Evolutionary conservation across 1,284 basidiomycete genomes (phyloP).

Genomic region (Microbotryomycetes sp.): DNA sequence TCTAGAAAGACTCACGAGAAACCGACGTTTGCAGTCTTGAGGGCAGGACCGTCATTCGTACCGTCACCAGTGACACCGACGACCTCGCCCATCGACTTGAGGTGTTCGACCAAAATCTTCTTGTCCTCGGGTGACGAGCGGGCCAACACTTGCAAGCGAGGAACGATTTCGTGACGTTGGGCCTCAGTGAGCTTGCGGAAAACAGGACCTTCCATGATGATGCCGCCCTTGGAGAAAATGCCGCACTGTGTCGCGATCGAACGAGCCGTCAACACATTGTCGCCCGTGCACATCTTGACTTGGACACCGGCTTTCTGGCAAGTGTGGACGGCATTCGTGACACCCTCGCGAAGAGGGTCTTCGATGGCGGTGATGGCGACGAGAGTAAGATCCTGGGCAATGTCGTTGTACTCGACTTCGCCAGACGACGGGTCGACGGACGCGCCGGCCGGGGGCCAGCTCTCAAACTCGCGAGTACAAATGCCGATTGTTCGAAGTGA

Average conservation of each 20-base stretch:
- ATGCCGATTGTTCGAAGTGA: slow-evolving; percentile 85
- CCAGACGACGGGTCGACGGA: slow-evolving; percentile 45
- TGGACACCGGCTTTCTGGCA: slow-evolving; percentile 85
- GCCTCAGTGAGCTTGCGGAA: slow-evolving; percentile 49
- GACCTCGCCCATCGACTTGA: slow-evolving; percentile 79
- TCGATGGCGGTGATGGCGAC: slow-evolving; percentile 89
- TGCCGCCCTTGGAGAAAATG: slow-evolving; percentile 82
- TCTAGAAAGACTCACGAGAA: slow-evolving; percentile 51
- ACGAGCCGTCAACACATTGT: slow-evolving; percentile 76
- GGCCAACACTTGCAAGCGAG: slow-evolving; percentile 58
- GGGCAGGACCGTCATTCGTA: slow-evolving; percentile 93
- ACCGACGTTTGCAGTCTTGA: slow-evolving; percentile 88
- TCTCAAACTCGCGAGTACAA: slow-evolving; percentile 79
- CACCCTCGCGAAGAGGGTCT: slow-evolving; percentile 86
- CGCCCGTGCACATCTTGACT: slow-evolving; percentile 96
- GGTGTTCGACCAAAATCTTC: slow-evolving; percentile 79
- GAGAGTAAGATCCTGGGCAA: slow-evolving; percentile 69
- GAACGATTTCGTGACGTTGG: slow-evolving; percentile 49
- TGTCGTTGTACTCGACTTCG: slow-evolving; percentile 60
- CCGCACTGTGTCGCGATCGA: slow-evolving; percentile 94
- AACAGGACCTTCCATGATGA: slow-evolving; percentile 91
- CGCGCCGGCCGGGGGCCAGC: slow-evolving; percentile 65
- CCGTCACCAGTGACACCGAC: slow-evolving; percentile 98
- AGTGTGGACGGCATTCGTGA: slow-evolving; percentile 75
- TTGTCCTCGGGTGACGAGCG: slow-evolving; percentile 98